These are phyloP conservation scores for Camellia sinensis DNA, from an alignment of 148 eudicot species.

Conservation along the genomic window DNA sequence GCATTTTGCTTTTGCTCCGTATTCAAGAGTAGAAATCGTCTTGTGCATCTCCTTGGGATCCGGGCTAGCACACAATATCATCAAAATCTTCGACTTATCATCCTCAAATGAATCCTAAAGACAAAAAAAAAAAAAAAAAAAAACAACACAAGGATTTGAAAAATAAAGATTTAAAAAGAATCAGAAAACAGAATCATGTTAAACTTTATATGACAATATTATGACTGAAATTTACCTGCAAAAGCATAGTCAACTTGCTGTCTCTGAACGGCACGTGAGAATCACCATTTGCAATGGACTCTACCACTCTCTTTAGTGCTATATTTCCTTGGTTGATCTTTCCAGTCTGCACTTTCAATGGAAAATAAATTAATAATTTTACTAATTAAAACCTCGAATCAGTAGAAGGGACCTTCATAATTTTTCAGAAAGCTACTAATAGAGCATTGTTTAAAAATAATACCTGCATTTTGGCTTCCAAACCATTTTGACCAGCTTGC, in stretches of 20 bases:
- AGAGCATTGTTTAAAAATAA: neutral
- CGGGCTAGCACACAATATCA: constrained; percentile 94
- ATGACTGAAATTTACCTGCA: constrained; percentile 53
- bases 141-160: neutral
- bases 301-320: constrained; percentile 92
- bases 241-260: constrained; percentile 97
- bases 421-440: neutral
- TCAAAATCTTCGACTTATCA: constrained; percentile 86
- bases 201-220: neutral
- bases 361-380: neutral
- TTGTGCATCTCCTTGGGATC: constrained; percentile 95
- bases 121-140: neutral
- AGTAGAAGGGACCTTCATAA: neutral
- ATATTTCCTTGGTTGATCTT: constrained; percentile 95
- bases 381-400: neutral
- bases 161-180: neutral
- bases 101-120: constrained; percentile 93
- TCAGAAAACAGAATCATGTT: neutral
- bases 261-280: constrained; percentile 97
- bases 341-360: constrained; percentile 57
- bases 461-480: constrained; percentile 97
- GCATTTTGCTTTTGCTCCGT: constrained; percentile 98
- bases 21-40: constrained; percentile 84
- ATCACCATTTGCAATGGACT: constrained; percentile 97
- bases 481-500: constrained; percentile 91